Evolutionary conservation across 257 asterid species (phyloP).

Genomic region (Salvia splendens): DNA sequence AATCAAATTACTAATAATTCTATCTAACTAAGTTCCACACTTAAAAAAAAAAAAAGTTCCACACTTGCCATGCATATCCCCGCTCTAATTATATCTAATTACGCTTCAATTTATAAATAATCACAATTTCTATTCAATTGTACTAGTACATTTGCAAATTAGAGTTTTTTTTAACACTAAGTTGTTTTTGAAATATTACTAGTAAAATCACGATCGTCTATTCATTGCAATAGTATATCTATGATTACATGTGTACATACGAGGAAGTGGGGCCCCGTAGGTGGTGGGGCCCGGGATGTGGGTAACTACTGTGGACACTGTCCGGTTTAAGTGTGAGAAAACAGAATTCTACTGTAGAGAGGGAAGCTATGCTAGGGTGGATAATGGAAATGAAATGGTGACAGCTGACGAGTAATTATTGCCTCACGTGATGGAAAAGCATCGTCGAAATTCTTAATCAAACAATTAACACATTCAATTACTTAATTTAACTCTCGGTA

Average conservation of each 20-base stretch:
- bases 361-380: background rate
- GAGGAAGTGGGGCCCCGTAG: slow-evolving; percentile 28
- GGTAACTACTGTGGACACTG: slow-evolving; percentile 16
- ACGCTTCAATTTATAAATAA: too few relatives aligned
- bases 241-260: background rate
- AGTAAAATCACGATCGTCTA: background rate
- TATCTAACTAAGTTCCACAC: too few relatives aligned
- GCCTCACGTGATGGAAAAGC: slow-evolving; percentile 30
- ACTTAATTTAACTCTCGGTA: too few relatives aligned
- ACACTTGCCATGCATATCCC: slow-evolving; percentile 6
- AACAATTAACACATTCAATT: too few relatives aligned
- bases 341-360: slow-evolving; percentile 20
- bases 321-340: background rate
- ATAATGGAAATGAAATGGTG: background rate
- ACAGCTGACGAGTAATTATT: slow-evolving; percentile 3
- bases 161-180: too few relatives aligned
- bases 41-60: too few relatives aligned
- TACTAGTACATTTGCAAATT: too few relatives aligned
- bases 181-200: too few relatives aligned
- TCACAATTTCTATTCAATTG: too few relatives aligned
- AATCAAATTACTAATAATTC: too few relatives aligned
- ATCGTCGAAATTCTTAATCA: background rate
- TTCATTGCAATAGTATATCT: too few relatives aligned
- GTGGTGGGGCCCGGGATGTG: slow-evolving; percentile 34
- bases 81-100: too few relatives aligned